Base-by-base conservation (phyloP, 352 stramenopile species). In the Phytophthora multivora region DNA sequence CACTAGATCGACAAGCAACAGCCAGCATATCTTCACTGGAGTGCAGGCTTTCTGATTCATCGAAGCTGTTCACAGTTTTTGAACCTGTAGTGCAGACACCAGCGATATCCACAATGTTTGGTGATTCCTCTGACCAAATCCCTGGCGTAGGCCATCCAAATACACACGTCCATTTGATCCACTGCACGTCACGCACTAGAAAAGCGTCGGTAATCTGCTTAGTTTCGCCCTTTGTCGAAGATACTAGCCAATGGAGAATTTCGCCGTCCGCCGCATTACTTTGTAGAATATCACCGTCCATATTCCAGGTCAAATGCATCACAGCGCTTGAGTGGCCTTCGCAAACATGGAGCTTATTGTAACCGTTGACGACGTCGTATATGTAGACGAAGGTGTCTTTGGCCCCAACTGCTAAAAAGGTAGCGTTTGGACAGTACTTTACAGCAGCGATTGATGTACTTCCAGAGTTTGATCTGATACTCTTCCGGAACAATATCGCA, bases 301-400 rank as follows among this genome's bases (percentile, higher is more conserved):
- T 68, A 39, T 77, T 96, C 75, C 95, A 98, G 31, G 97, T 96
- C 33, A 98, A 71, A 59, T 96, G 81, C 1, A 73, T 77, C 36
- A 97, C 72, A 40, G 73, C 77, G 28, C 86, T 90, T 39, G 93
- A 88, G 70, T 97, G 88, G 15, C 90, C 83, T 66, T 90, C 80
- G 35, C 80, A 90, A 11, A 88, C 69, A 54, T 83, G 69, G 8
- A 90, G 38, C 21, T 77, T 80, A 59, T 83, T 88, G 70, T 89
- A 90, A 9, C 57, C 59, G 7, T 79, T 75, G 2, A 26, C 15
- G 11, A 79, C 56, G 26, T 87, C 75, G 38, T 76, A 87, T 11
- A 91, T 67, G 51, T 89, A 86, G 42, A 90, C 69, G 38, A 78
- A 88, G 10, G 82, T 87, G 43, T 91, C 83, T 53, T 80, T 84